phyloP scores from a whole-genome alignment of 1,139 yeast species.

The Lizanozyma gosingica region DNA sequence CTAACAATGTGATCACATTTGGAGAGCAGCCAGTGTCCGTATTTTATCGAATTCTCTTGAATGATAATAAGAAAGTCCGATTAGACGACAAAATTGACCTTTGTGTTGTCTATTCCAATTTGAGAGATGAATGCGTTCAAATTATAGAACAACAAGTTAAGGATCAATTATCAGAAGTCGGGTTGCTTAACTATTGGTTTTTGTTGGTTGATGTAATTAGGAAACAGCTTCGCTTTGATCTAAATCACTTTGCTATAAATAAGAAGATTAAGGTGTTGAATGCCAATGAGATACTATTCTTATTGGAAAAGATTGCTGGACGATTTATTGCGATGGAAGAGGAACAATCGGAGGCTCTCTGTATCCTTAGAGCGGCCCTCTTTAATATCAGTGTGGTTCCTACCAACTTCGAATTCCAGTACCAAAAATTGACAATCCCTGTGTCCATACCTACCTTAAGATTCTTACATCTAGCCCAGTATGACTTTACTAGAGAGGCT shows the following conservation, averaged over 20 bases:
- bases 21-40: slow-evolving; percentile 64
- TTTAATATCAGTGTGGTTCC: not conserved
- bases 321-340: slow-evolving; percentile 9
- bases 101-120: slow-evolving; percentile 33
- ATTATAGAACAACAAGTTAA: slow-evolving; percentile 8
- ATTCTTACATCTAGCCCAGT: slow-evolving; percentile 41
- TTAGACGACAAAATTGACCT: slow-evolving; percentile 32
- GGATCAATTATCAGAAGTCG: slow-evolving; percentile 6
- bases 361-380: not conserved
- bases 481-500: slow-evolving; percentile 25
- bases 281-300: slow-evolving; percentile 8
- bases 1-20: slow-evolving; percentile 37
- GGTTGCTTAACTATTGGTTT: slow-evolving; percentile 15
- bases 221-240: slow-evolving; percentile 21
- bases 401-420: too few relatives aligned
- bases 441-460: slow-evolving; percentile 48
- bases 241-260: slow-evolving; percentile 29
- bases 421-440: slow-evolving; percentile 5
- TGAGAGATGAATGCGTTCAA: slow-evolving; percentile 33
- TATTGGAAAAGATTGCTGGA: slow-evolving; percentile 9
- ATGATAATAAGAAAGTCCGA: slow-evolving; percentile 11
- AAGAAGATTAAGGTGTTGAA: slow-evolving; percentile 16
- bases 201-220: slow-evolving; percentile 18
- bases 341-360: slow-evolving; percentile 6
- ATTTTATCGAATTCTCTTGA: slow-evolving; percentile 42